These are phyloP conservation scores for Hippophae rhamnoides DNA, from an alignment of 306 rosid genomes.

Conservation along the genomic window DNA sequence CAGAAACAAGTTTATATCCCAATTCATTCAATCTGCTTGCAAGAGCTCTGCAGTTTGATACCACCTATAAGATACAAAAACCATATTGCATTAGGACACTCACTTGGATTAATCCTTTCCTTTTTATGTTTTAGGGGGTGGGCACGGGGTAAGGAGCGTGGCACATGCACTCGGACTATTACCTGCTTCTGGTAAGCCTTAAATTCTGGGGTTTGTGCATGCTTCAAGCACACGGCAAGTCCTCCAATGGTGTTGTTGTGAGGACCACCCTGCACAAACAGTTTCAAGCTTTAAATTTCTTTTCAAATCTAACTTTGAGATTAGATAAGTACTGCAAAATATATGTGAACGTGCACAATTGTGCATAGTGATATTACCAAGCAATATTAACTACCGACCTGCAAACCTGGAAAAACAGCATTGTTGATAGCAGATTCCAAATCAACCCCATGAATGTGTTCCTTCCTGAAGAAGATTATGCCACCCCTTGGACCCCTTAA, in stretches of 20 bases:
- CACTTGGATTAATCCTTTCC: neutral
- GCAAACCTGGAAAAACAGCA: constrained; percentile 90
- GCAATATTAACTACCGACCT: constrained; percentile 36
- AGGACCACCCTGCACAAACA: constrained; percentile 80
- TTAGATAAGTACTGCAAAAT: neutral
- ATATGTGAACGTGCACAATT: neutral
- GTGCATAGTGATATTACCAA: neutral
- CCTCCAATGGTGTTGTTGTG: constrained; percentile 97
- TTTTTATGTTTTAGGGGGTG: too few relatives aligned
- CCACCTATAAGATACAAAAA: constrained; percentile 43
- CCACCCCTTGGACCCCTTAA: constrained; percentile 95
- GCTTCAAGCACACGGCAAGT: constrained; percentile 76
- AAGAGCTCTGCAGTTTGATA: constrained; percentile 82
- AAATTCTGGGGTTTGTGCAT: constrained; percentile 70
- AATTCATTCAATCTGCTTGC: constrained; percentile 51
- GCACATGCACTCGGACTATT: too few relatives aligned
- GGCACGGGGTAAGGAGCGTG: too few relatives aligned
- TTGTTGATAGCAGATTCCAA: constrained; percentile 84
- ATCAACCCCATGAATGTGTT: constrained; percentile 60
- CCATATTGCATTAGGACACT: neutral
- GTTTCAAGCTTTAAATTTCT: neutral
- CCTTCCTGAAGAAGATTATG: constrained; percentile 95
- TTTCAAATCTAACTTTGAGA: neutral
- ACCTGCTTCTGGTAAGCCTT: constrained; percentile 81
- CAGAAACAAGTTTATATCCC: constrained; percentile 83